Base-by-base conservation (phyloP, 139 green algal species). In the Yamagishiella unicocca region DNA sequence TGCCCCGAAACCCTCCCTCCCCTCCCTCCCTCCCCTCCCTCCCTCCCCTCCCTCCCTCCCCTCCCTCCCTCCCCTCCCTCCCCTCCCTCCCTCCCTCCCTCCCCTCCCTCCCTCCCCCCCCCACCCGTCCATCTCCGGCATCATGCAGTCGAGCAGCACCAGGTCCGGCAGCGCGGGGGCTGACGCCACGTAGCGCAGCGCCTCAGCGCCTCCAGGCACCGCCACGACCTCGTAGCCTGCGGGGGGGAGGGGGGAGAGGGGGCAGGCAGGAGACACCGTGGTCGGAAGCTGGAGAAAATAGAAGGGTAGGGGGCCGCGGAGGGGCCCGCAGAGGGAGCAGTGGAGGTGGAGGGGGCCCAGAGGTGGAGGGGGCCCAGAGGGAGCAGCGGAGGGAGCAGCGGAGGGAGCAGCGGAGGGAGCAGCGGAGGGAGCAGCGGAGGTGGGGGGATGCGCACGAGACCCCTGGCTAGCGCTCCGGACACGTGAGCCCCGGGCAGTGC, bases 91-190 rank as follows among this genome's bases (percentile, higher is more conserved):
- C 27, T 31, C 6, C 67, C 19, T 75, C 64, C 64, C 31, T 42
- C 3, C 64, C 64, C 17, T 25, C 68, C 35, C 8, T 29, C 5
- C 7, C 68, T 40, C 25, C 9, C 9, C 29, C 29, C 2, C 79
- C 1, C 62, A 85, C 79, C 89, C 89, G 22, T 64, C 66, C 85
- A 92, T 92, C 46, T 89, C 89, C 31, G 89, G 85, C 85, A 92
- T 90, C 85, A 91, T 92, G 78, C 81, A 91, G 83, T 94, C 92
- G 72, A 94, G 88, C 72, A 94, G 86, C 35, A 94, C 71, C 43
- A 94, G 83, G 83, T 94, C 92, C 17, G 92, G 90, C 82, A 94
- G 79, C 53, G 88, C 88, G 19, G 84, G 71, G 25, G 53, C 82
- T 0, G 27, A 14, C 4, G 82, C 73, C 31, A 94, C 54, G 66